Conservation (phyloP, 2,329 filamentous ascomycete genomes). For the Aureobasidium melanogenum region DNA sequence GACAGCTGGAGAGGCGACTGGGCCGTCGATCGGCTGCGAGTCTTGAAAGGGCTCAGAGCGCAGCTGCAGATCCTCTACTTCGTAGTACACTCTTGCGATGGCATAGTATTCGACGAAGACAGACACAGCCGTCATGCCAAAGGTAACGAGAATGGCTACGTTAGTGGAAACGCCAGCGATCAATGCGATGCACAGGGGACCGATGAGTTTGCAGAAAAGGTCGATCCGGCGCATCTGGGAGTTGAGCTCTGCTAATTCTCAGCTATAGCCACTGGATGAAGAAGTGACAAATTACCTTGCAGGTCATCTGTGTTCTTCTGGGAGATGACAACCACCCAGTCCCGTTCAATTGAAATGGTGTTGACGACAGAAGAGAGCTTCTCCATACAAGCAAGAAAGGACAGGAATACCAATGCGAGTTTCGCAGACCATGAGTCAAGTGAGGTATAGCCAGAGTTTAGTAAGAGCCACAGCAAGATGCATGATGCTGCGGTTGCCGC, state of each 20-base stretch:
- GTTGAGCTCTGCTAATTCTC: constrained; percentile 34
- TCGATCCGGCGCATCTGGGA: constrained; percentile 53
- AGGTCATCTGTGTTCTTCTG: constrained; percentile 28
- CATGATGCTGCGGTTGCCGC: constrained; percentile 19
- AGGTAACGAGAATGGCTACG: constrained; percentile 41
- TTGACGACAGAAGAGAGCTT: constrained; percentile 59
- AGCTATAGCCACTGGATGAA: background rate
- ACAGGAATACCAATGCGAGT: constrained; percentile 27
- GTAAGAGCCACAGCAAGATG: constrained; percentile 6
- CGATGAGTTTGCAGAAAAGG: constrained; percentile 48
- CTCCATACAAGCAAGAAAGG: constrained; percentile 56
- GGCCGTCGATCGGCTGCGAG: background rate
- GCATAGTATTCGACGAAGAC: constrained; percentile 45
- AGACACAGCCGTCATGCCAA: constrained; percentile 42
- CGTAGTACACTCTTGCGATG: constrained; percentile 35
- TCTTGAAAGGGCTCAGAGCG: background rate
- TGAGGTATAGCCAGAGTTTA: constrained; percentile 9
- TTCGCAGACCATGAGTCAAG: constrained; percentile 11
- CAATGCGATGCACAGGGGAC: constrained; percentile 43
- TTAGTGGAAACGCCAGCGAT: constrained; percentile 40
- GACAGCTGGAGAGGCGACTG: constrained; percentile 9
- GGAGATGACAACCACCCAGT: constrained; percentile 55
- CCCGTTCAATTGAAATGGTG: constrained; percentile 59
- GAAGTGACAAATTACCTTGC: background rate
- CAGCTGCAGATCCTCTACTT: constrained; percentile 8